Base-by-base conservation (phyloP, 2,329 filamentous ascomycete genomes). In the Lasiodiplodia sp. region DNA sequence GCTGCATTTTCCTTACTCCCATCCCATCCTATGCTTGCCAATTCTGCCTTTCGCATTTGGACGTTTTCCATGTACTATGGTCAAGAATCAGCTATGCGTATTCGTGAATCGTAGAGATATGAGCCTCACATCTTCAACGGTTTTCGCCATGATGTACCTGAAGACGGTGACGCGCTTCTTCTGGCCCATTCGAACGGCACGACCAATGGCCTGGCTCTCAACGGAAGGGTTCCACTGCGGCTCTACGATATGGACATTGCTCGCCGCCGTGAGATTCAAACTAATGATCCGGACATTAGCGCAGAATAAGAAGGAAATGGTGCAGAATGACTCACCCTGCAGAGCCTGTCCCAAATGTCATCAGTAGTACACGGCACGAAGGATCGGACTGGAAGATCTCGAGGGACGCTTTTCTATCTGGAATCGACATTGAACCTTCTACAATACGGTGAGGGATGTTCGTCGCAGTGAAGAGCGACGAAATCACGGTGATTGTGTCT, bases 181-280 rank as follows among this genome's bases (percentile, higher is more conserved):
- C 23, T 78, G 75, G 1, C 75, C 74, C 10, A 76, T 49, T 47
- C 75, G 68, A 21, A 73, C 66, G 0, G 72, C 68, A 5, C 75
- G 69, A n/a, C 68, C 72, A 2, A 78, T 69, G 21, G 75, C 75
- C 56, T 78, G 75, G 3, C 69, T 70, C 65, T 76, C 75, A 11
- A 76, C 71, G 12, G 72, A 74, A 12, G 76, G 74, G 56, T 76
- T 77, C 74, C 75, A 76, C 52, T 77, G 75, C 25, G 75, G 76
- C 52, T 77, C 74, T 7, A 77, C 10, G 6, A 78, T 69, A 55
- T 74, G 71, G 18, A 72, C 70, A 7, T 67, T 69, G 23, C 62
- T 72, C 2, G 71, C 75, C 7, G 71, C 68, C 0, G 73, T 67
- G 21, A 75, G 70, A 51, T 74, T 72, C 52, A 56, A 18, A 18